A percentile compares a stretch with the other conserved stretches of the same genome.
phyloP scores from a whole-genome alignment of 2,329 filamentous ascomycete species.

The Pseudogymnoascus sp. region DNA sequence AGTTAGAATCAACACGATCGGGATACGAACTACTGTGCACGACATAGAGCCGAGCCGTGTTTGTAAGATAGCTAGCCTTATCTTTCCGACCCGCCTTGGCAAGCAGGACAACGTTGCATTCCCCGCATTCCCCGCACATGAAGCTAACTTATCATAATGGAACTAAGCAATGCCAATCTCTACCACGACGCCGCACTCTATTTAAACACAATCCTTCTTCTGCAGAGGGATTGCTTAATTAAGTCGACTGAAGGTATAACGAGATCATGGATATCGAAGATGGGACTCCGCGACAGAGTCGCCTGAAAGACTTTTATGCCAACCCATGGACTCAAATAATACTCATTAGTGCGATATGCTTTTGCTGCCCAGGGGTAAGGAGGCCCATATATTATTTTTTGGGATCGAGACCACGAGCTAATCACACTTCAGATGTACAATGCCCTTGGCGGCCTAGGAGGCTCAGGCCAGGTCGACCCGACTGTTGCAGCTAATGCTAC shows the following conservation, averaged over 20 bases:
- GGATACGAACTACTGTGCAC: not conserved
- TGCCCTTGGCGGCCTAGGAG: slow-evolving; percentile 38
- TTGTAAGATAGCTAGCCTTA: not conserved
- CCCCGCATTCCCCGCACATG: not conserved
- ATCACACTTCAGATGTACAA: slow-evolving; percentile 38
- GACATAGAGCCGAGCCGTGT: not conserved
- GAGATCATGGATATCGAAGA: not conserved
- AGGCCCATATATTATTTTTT: slow-evolving; percentile 5
- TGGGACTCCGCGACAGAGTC: not conserved
- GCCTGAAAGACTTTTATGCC: slow-evolving; percentile 28
- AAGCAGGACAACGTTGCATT: not conserved
- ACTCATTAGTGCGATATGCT: slow-evolving; percentile 43
- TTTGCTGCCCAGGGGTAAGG: slow-evolving; percentile 40
- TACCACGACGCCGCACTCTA: not conserved
- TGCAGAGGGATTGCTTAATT: not conserved
- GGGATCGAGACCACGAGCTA: not conserved
- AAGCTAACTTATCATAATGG: not conserved
- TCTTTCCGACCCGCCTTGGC: not conserved
- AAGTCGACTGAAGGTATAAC: not conserved
- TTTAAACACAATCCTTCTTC: not conserved
- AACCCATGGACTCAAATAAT: slow-evolving; percentile 42
- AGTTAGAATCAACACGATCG: not conserved
- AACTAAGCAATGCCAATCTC: not conserved
- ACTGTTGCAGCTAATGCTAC: slow-evolving; percentile 41
- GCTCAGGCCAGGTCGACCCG: slow-evolving; percentile 39